These are phyloP conservation scores for Myxozyma neotropica DNA, from an alignment of 805 yeast genomes.

Conservation along the genomic window DNA sequence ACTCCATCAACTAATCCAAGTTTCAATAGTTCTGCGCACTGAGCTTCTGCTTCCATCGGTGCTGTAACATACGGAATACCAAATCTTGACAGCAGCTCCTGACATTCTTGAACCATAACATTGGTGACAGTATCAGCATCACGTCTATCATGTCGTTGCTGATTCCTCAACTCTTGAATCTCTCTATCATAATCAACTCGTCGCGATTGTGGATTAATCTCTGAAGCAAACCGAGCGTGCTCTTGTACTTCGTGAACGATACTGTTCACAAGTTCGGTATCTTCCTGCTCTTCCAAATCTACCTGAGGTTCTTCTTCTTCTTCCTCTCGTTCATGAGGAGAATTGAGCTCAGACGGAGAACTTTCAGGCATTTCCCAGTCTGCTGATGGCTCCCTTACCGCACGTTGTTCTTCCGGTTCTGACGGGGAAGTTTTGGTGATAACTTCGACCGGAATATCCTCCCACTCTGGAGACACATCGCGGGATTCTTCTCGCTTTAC, in stretches of 20 bases:
- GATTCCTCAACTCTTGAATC: constrained; percentile 55
- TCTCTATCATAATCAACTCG: constrained; percentile 37
- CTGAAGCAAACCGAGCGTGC: constrained; percentile 61
- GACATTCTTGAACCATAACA: constrained; percentile 86
- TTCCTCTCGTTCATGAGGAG: constrained; percentile 6
- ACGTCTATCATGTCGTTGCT: constrained; percentile 67
- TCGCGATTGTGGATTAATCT: constrained; percentile 12
- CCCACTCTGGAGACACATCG: not conserved
- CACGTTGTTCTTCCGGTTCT: not conserved
- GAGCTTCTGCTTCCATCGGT: constrained; percentile 99
- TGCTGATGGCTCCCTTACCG: not conserved
- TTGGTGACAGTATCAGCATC: constrained; percentile 91
- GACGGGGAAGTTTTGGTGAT: not conserved
- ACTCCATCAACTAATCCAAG: constrained; percentile 87
- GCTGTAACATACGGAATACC: constrained; percentile 96
- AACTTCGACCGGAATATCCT: constrained; percentile 1
- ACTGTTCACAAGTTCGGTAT: constrained; percentile 63
- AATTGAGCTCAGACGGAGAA: not conserved
- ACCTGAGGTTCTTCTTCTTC: constrained; percentile 38
- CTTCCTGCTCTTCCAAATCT: constrained; percentile 62
- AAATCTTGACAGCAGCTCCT: constrained; percentile 79
- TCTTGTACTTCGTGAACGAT: constrained; percentile 72
- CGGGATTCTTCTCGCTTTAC: not conserved
- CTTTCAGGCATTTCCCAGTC: constrained; percentile 8
- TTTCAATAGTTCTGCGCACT: constrained; percentile 79